Base-by-base conservation (phyloP, 202 grass and related monocot genomes). In the Digitaria exilis region DNA sequence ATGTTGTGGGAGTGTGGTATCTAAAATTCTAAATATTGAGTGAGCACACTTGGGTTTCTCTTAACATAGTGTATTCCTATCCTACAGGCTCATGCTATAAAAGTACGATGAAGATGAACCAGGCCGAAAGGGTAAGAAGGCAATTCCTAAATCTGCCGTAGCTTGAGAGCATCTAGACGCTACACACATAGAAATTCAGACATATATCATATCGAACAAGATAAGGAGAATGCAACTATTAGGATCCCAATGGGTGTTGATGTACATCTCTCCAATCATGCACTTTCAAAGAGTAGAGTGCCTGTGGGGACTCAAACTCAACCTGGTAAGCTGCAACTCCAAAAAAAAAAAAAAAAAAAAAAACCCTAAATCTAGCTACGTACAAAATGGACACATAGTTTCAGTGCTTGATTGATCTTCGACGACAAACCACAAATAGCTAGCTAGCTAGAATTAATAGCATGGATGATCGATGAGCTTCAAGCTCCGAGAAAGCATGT, bases 261-360 rank as follows among this genome's bases (percentile, higher is more conserved):
- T 82, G 14, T 71, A 68, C 51, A 68, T 87, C 62, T 76, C 84
- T 81, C 84, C 78, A 76, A 75, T 75, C 62, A 15, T 59, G 85
- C 71, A 76, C 71, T 60, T 71, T 75, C 19, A 51, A 8, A 64
- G 8, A 49, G 63, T 75, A 61, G 52, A 75, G 59, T 76, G 85
- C 78, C 29, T 24, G 43, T 61, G 77, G 78, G 85, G 78, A 82
- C 76, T 87, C n/a, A n/a, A n/a, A 82, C 51, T 60, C 62, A 76
- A 51, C 48, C 16, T 59, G 22, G 35, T 46, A 37, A 17, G 48
- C 24, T 30, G 65, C 51, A 71, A 29, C 77, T 75, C 69, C 70
- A 81, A 68, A 37, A 79, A 39, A 22, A 2, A 57, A 37, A 35
- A 25, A n/a, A n/a, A n/a, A n/a, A n/a, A n/a, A n/a, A n/a, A n/a